Conservation (phyloP, 2,329 filamentous ascomycete species). For the Colletotrichum sp. region DNA sequence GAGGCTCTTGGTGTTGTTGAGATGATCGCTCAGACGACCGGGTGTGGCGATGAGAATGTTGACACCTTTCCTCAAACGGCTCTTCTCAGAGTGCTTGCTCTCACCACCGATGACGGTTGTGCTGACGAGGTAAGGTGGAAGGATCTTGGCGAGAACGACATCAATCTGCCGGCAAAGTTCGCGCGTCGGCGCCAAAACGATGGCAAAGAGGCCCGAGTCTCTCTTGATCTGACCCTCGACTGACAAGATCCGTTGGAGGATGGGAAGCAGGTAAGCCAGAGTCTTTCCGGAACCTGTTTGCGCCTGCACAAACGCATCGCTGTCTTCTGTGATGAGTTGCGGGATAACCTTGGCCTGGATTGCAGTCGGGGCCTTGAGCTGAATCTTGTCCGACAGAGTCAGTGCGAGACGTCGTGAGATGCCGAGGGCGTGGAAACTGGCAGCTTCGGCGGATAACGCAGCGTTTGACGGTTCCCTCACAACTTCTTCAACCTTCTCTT, state of each 20-base stretch:
- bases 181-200: slow-evolving; percentile 91
- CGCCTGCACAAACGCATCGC: slow-evolving; percentile 94
- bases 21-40: slow-evolving; percentile 86
- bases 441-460: slow-evolving; percentile 81
- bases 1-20: slow-evolving; percentile 89
- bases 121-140: slow-evolving; percentile 92
- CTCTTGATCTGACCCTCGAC: slow-evolving; percentile 76
- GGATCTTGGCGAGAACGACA: slow-evolving; percentile 80
- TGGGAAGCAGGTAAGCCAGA: slow-evolving; percentile 90
- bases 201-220: slow-evolving; percentile 89
- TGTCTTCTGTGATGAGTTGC: slow-evolving; percentile 79
- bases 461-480: slow-evolving; percentile 85
- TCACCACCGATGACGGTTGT: slow-evolving; percentile 79
- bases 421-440: slow-evolving; percentile 86
- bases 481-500: slow-evolving; percentile 44
- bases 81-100: slow-evolving; percentile 83
- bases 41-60: slow-evolving; percentile 97
- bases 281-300: slow-evolving; percentile 98
- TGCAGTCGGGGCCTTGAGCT: slow-evolving; percentile 87
- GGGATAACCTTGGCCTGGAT: slow-evolving; percentile 92
- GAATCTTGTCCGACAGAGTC: slow-evolving; percentile 84
- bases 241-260: slow-evolving; percentile 85
- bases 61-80: slow-evolving; percentile 88
- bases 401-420: slow-evolving; percentile 80
- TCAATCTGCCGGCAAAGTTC: slow-evolving; percentile 96